Evolutionary conservation across 768 basidiomycete species (phyloP).

Genomic region (Cubamyces sp.): DNA sequence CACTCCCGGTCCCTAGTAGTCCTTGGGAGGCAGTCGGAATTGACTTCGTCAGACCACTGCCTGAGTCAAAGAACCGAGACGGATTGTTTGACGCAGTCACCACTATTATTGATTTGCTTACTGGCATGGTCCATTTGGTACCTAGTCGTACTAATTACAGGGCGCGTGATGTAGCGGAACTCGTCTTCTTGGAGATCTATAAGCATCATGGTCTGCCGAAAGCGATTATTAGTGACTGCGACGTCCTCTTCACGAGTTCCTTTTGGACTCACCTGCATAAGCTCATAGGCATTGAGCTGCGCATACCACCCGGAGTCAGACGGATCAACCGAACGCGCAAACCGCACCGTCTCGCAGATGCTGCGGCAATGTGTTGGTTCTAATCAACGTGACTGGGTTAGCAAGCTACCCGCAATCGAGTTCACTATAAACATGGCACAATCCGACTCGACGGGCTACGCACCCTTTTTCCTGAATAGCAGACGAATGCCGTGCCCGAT

Average conservation of each 20-base stretch:
- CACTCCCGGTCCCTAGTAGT: conserved; percentile 31
- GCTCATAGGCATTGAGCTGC: no score
- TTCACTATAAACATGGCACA: conserved; percentile 43
- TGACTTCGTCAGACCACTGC: conserved; percentile 45
- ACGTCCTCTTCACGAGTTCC: no score
- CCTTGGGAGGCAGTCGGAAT: conserved; percentile 46
- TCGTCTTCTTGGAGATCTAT: conserved; percentile 40
- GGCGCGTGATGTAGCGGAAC: conserved; percentile 38
- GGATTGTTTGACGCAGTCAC: conserved; percentile 30
- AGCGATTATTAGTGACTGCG: not conserved
- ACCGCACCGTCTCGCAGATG: conserved; percentile 28
- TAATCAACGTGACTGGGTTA: conserved; percentile 36
- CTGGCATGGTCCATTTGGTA: conserved; percentile 33
- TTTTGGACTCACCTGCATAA: no score
- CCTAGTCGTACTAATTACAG: conserved; percentile 35
- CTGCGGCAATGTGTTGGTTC: conserved; percentile 13
- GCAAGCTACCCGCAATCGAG: conserved; percentile 38
- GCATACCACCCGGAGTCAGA: conserved; percentile 35
- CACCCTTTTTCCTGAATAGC: conserved; percentile 37
- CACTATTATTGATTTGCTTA: conserved; percentile 32
- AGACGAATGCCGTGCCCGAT: conserved; percentile 29
- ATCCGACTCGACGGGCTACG: conserved; percentile 40
- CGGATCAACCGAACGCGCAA: conserved; percentile 31
- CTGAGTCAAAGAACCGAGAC: conserved; percentile 28
- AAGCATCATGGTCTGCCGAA: conserved; percentile 38